Conservation (phyloP, 106 monocot species). For the Platanthera guangdongensis region DNA sequence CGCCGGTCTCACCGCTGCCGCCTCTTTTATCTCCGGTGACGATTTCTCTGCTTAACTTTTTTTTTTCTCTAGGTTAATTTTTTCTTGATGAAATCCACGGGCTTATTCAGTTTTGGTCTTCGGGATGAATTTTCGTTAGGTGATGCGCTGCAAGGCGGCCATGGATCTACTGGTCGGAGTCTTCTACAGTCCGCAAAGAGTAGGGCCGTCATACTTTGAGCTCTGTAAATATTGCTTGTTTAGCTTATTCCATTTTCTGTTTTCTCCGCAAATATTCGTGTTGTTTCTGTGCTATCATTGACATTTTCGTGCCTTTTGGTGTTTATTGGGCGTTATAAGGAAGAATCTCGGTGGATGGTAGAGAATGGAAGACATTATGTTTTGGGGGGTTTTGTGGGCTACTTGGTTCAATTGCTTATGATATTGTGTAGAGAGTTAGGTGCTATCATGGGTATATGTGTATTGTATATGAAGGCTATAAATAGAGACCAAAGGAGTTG, state of each 20-base stretch:
- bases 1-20: not conserved
- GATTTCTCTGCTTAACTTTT: not conserved
- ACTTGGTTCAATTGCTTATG: too few species aligned
- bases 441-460: too few species aligned
- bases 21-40: not conserved
- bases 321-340: too few species aligned
- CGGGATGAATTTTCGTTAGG: not conserved
- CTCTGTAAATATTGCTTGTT: not conserved
- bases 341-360: too few species aligned
- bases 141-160: not conserved
- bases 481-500: too few species aligned
- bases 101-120: not conserved
- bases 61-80: not conserved
- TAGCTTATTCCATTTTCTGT: not conserved
- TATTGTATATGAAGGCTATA: too few species aligned
- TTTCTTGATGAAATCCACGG: not conserved
- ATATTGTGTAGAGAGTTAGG: too few species aligned
- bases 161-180: constrained; percentile 11
- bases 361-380: too few species aligned
- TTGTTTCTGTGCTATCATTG: too few species aligned
- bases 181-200: constrained; percentile 7
- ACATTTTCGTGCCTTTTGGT: too few species aligned
- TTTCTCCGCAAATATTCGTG: too few species aligned
- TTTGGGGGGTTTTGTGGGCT: too few species aligned
- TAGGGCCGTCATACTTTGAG: not conserved